Percentiles rank a stretch among this genome's conserved stretches.
phyloP scores from a whole-genome alignment of 2,329 filamentous ascomycete species.

The Knufia fluminis region DNA sequence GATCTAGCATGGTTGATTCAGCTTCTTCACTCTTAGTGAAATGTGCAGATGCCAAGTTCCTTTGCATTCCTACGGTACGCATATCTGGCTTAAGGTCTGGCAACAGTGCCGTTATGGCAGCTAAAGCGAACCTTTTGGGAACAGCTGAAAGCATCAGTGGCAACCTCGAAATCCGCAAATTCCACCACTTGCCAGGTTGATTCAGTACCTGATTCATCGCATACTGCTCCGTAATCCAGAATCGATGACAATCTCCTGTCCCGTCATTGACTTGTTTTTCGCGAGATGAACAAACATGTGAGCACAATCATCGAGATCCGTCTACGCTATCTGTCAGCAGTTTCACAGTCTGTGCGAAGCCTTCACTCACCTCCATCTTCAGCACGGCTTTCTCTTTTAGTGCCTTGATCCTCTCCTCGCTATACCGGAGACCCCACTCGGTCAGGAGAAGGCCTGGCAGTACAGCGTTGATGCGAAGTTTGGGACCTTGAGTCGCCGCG shows the following conservation, averaged over 20 bases:
- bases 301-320: conserved; percentile 35
- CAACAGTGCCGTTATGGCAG: conserved; percentile 13
- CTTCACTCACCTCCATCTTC: conserved; percentile 45
- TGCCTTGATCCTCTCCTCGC: conserved; percentile 46
- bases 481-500: conserved; percentile 52
- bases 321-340: conserved; percentile 24
- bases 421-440: conserved; percentile 57
- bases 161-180: conserved; percentile 13
- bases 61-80: conserved; percentile 15
- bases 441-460: conserved; percentile 57
- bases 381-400: conserved; percentile 50
- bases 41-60: conserved; percentile 3
- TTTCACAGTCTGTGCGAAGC: not conserved
- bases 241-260: conserved; percentile 34
- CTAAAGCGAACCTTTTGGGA: conserved; percentile 13
- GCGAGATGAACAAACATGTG: conserved; percentile 33
- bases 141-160: conserved; percentile 7
- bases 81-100: conserved; percentile 12
- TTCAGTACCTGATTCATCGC: conserved; percentile 3
- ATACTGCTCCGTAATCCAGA: conserved; percentile 14
- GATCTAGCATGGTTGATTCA: conserved; percentile 25
- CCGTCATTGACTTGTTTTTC: conserved; percentile 40
- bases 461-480: conserved; percentile 56
- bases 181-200: conserved; percentile 9
- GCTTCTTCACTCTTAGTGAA: conserved; percentile 32